Base-by-base conservation (phyloP, 257 asterid species). In the Scutellaria baicalensis region DNA sequence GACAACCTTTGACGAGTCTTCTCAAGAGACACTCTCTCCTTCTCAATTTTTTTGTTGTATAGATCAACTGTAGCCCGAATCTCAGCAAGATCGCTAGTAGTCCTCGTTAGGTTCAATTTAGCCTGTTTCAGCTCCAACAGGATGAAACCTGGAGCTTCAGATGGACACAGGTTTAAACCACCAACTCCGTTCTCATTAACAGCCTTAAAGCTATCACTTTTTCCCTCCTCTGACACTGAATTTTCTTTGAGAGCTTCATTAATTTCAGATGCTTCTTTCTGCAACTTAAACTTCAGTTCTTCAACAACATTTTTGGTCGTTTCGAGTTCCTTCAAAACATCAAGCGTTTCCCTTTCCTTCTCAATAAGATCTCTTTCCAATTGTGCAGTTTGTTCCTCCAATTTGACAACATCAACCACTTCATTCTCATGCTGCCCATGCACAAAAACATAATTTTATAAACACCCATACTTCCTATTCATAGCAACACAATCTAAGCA, bases 261-360 rank as follows among this genome's bases (percentile, higher is more conserved):
- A 59, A 79, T 83, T 59, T 84, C 90, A 0, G 83, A 72, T n/a
- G 88, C 82, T 75, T 86, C 93, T 20, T 80, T 80, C 73, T 86
- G 96, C 70, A 93, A 74, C 84, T 80, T 84, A 16, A 71, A 51
- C 78, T 84, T 93, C 44, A 93, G 75, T 49, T 84, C 89, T 64
- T 86, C 95, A 51, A 88, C 86, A 1, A 72, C 70, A 11, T 78
- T 78, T 80, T 86, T 89, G 18, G 92, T 86, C 3, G 73, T 59
- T 70, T 89, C 98, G 1, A 92, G 82, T 62, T 92, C 96, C 72
- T 88, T 86, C n/a, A 92, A 73, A 16, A 89, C 93, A 5, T 86
- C 87, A 18, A 86, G 88, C 0, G 97, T 92, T 76, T 92, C 97
- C 88, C 75, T 84, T 72, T 92, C 98, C 80, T 88, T 92, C 3